Evolutionary conservation across 257 asterid species (phyloP).

Genomic region (Schizonepeta tenuifolia): DNA sequence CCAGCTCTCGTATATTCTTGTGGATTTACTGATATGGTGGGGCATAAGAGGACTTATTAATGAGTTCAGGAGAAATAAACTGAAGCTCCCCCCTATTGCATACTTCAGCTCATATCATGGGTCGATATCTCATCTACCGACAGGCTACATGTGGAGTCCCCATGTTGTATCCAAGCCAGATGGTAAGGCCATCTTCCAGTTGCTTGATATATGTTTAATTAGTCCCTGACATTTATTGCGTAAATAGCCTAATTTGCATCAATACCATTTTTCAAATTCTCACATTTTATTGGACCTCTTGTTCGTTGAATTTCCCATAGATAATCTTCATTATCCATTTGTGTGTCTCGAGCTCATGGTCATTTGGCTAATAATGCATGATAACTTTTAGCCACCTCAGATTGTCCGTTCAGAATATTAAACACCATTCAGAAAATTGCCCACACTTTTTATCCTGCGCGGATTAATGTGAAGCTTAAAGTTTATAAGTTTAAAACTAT

Average conservation of each 20-base stretch:
- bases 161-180: slow-evolving; percentile 92
- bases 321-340: not conserved
- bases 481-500: not conserved
- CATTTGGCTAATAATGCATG: not conserved
- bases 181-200: slow-evolving; percentile 50
- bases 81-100: slow-evolving; percentile 91
- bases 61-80: slow-evolving; percentile 88
- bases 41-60: slow-evolving; percentile 91
- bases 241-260: not conserved
- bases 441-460: not conserved
- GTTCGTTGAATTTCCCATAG: not conserved
- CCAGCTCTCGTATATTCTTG: slow-evolving; percentile 92
- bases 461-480: not conserved
- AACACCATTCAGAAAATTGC: not conserved
- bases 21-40: slow-evolving; percentile 99
- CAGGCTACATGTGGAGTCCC: slow-evolving; percentile 99
- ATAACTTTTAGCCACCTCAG: not conserved
- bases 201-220: slow-evolving; percentile 7
- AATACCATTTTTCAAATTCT: not conserved
- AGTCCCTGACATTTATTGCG: not conserved
- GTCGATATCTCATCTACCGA: slow-evolving; percentile 96
- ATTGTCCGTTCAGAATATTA: not conserved
- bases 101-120: slow-evolving; percentile 95
- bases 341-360: not conserved
- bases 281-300: not conserved